Conservation (phyloP, 208 protist genomes). For the Acanthamoeba healyi region DNA sequence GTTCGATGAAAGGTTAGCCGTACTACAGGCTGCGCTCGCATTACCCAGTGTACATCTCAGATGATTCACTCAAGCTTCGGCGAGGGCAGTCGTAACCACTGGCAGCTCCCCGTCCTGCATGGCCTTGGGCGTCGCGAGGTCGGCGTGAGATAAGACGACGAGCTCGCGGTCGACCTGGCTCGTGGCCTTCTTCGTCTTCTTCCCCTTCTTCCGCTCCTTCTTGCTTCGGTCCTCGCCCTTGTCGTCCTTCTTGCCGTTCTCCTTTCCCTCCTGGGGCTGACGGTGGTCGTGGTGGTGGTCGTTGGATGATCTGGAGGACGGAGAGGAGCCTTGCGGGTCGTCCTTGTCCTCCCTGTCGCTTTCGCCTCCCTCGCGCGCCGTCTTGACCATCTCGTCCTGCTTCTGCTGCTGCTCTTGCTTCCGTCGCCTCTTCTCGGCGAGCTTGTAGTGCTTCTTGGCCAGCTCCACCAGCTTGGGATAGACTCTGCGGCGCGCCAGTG, state of each 20-base stretch:
- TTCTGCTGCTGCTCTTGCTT: background rate
- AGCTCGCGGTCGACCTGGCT: background rate
- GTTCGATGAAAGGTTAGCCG: too few species aligned
- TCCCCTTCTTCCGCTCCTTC: background rate
- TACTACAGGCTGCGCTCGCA: too few species aligned
- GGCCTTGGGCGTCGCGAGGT: background rate
- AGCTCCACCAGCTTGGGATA: slow-evolving; percentile 21
- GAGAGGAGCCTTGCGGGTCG: background rate
- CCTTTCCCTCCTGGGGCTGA: background rate
- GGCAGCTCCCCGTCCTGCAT: too few species aligned
- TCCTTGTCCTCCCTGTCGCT: background rate
- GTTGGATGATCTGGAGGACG: too few species aligned
- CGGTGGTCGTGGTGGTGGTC: background rate
- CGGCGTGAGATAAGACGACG: background rate
- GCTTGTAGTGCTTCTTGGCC: slow-evolving; percentile 7
- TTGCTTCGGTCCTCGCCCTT: background rate
- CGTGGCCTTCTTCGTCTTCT: background rate
- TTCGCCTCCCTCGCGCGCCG: background rate
- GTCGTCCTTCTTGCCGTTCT: background rate
- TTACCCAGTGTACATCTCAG: too few species aligned
- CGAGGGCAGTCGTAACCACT: too few species aligned
- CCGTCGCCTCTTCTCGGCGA: background rate
- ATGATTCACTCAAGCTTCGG: background rate
- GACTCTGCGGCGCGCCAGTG: background rate
- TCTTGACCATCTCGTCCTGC: background rate